Evolutionary conservation across 495 filamentous ascomycete species (phyloP), one percentile per base, ranked within the genome.

Genomic region (Letharia lupina): DNA sequence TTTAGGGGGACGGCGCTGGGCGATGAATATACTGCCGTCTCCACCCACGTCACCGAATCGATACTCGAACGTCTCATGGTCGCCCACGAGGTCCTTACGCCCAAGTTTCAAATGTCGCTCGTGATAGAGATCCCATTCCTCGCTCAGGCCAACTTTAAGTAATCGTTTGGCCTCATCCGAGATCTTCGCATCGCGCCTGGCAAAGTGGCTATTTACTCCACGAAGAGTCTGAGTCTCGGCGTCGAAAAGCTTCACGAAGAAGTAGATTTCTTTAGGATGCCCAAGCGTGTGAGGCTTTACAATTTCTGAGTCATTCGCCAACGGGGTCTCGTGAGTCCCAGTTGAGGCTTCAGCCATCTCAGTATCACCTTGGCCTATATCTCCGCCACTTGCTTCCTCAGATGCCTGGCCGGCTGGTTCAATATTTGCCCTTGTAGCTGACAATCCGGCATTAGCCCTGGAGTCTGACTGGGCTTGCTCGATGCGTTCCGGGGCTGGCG

Each of bases 131-230:
- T 72, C 70, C 64, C 67, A 68, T 11, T 45, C 47, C 31, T 69
- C 70, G 35, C 61, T 60, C 11, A 18, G 28, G 6, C 61, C 67
- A 15, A 65, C 52, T 37, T 61, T 57, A 10, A 70, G 50, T 11
- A 67, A 28, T 33, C 61, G 61, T 41, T 62, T 67, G 12, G 63
- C 64, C 62, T 67, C 65, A 11, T 75, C 63, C 62, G 78, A 80
- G 68, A 83, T 79, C 50, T 77, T 82, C 16, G 77, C 75, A 23
- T 77, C 77, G 15, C 74, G 70, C 52, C 76, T 75, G 11, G 76
- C 82, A 58, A 82, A 75, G 69, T 79, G 79, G 11, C 76, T 77
- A 31, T 77, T 90, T 31, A 88, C 82, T 3, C 83, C 85, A 31
- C 71, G 73, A 4, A 80, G 71, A 2, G 70, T 71, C 67, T 79